phyloP scores from a whole-genome alignment of 2,329 filamentous ascomycete species.

The Gaeumannomyces tritici region DNA sequence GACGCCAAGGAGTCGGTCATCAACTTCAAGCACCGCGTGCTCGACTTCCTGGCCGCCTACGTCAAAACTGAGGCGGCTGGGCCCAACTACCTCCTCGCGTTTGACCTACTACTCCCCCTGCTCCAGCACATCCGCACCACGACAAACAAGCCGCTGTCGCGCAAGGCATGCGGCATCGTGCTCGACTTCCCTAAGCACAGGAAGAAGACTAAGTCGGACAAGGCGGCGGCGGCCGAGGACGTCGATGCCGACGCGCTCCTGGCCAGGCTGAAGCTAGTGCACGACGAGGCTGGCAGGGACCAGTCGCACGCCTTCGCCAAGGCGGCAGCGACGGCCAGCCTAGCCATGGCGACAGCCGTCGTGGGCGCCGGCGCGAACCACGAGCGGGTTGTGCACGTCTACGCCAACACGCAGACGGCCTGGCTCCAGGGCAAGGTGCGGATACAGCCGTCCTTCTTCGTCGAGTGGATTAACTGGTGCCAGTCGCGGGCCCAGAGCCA shows the following conservation, averaged over 20 bases:
- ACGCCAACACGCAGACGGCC: slow-evolving; percentile 48
- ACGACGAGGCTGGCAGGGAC: slow-evolving; percentile 53
- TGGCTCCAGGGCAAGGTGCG: slow-evolving; percentile 50
- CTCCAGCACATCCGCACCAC: slow-evolving; percentile 70
- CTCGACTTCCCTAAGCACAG: slow-evolving; percentile 60
- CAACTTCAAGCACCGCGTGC: slow-evolving; percentile 89
- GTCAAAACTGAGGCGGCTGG: slow-evolving; percentile 66
- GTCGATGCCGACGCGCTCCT: slow-evolving; percentile 34
- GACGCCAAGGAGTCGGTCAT: slow-evolving; percentile 82
- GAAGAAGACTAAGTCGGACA: slow-evolving; percentile 44
- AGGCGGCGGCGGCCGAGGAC: slow-evolving; percentile 26
- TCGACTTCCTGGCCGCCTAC: slow-evolving; percentile 81
- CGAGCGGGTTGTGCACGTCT: slow-evolving; percentile 50
- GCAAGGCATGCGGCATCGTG: slow-evolving; percentile 64
- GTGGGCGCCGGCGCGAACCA: slow-evolving; percentile 42
- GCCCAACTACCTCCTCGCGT: slow-evolving; percentile 48
- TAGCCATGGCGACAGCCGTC: slow-evolving; percentile 56
- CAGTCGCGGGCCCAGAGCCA: slow-evolving; percentile 13
- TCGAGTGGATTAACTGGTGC: slow-evolving; percentile 65
- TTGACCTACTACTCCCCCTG: slow-evolving; percentile 65
- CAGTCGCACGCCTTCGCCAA: slow-evolving; percentile 55
- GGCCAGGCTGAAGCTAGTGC: slow-evolving; percentile 54
- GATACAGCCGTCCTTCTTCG: slow-evolving; percentile 57
- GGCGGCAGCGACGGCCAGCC: slow-evolving; percentile 63
- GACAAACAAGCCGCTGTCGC: slow-evolving; percentile 62